Base-by-base conservation (phyloP, 2,329 filamentous ascomycete genomes). In the Colletotrichum viniferum region DNA sequence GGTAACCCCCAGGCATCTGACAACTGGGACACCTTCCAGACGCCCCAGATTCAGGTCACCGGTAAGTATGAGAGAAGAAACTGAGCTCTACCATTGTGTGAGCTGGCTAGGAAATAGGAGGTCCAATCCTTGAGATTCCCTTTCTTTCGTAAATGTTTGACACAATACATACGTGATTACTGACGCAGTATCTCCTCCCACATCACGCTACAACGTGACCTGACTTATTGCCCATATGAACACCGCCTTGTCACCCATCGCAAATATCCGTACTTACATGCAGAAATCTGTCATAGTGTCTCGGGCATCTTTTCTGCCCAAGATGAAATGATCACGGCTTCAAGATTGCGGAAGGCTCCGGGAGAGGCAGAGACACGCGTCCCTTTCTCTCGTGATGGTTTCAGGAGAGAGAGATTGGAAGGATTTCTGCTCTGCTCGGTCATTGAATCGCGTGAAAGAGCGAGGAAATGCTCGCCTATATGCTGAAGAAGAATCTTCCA, bases 21-120 rank as follows among this genome's bases (percentile, higher is more conserved):
- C 52, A 85, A 87, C 69, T 87, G 85, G 86, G 84, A 87, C 43
- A 78, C 86, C 58, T 84, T 84, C 82, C 77, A 82, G 56, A 79
- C 81, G 9, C 79, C 81, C 8, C 80, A 81, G 64, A 81, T 87
- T 69, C 80, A 82, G 71, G 79, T 87, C 12, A 74, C 74, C 9
- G 67, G 76, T 12, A 74, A 77, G 18, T 74, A 77, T 28, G 58
- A 76, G 60, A 58, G 55, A 26, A 69, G 36, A 21, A 26, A 26
- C 8, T 63, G n/a, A 52, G 43, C n/a, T 52, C 43, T 52, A 13
- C n/a, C 43, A 21, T 21, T 21, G 18, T 21, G 43, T 52, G n/a
- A 63, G 34, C 4, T 26, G 21, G 32, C 34, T 28, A 7, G 18
- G 8, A n/a, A 32, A 62, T 7, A 32, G 60, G n/a, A 36, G 13